Evolutionary conservation across 139 green algal species (phyloP).

Genomic region (Dunaliella sp.): DNA sequence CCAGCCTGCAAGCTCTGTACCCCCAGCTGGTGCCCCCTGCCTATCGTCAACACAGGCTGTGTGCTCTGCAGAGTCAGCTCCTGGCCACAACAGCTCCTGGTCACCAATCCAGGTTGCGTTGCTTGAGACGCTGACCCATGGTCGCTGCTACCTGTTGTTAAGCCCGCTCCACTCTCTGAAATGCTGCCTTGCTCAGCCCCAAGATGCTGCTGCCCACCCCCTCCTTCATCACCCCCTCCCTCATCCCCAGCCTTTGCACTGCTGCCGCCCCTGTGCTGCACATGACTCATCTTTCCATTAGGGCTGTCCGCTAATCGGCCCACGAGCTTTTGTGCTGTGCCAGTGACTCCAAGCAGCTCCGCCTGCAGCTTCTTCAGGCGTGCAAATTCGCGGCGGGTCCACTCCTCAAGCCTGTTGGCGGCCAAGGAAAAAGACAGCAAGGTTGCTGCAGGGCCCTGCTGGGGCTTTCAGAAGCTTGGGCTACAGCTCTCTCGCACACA

Average conservation of each 20-base stretch:
- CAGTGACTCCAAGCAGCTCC: slow-evolving; percentile 49
- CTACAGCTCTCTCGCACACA: no score
- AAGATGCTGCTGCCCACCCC: no score
- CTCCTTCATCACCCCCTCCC: neutral
- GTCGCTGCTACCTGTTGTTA: neutral
- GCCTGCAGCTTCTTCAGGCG: slow-evolving; percentile 64
- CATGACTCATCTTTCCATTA: neutral
- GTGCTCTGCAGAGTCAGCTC: no score
- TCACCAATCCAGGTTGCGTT: no score
- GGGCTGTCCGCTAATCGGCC: neutral
- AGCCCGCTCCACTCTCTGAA: neutral
- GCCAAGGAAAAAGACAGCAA: neutral
- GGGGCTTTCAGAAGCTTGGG: neutral
- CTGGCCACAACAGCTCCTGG: no score
- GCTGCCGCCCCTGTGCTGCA: neutral
- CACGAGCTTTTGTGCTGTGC: neutral
- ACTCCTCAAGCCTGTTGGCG: slow-evolving; percentile 18
- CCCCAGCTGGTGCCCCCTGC: no score
- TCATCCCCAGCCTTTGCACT: neutral
- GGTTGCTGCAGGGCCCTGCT: neutral
- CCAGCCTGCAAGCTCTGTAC: no score
- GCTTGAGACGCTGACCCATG: neutral
- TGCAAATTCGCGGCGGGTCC: slow-evolving; percentile 52
- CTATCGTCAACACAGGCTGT: no score
- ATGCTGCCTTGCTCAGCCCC: no score